A percentile compares a stretch with the other conserved stretches of the same genome.
Evolutionary conservation across 164 flowering plant species (phyloP).

Genomic region (Magnolia kwangsiensis): DNA sequence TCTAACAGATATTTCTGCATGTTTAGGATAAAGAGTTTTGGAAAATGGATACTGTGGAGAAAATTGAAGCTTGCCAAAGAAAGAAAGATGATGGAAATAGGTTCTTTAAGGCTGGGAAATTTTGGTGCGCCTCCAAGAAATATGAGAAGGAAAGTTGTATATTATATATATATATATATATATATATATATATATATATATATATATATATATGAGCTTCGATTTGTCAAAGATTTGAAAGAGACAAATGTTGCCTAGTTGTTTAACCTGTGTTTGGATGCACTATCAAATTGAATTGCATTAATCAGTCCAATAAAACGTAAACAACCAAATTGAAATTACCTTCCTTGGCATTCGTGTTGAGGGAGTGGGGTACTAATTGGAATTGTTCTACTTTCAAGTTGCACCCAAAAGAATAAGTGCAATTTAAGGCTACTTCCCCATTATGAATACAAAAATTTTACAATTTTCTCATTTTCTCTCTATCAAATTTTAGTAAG

Average conservation of each 20-base stretch:
- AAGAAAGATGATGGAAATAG: constrained; percentile 50
- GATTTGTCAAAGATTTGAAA: background rate
- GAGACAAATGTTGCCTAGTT: background rate
- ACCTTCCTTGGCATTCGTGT: background rate
- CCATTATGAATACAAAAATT: no score
- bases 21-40: constrained; percentile 43
- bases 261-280: background rate
- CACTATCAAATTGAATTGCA: background rate
- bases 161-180: background rate
- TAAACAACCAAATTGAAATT: background rate
- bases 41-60: constrained; percentile 46
- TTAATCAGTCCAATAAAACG: background rate
- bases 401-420: background rate
- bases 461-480: no score
- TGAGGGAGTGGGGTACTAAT: background rate
- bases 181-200: no score
- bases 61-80: constrained; percentile 39
- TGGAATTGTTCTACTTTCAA: background rate
- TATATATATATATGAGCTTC: background rate
- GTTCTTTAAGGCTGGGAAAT: constrained; percentile 43
- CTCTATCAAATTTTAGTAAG: no score
- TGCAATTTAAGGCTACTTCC: no score
- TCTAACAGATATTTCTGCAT: background rate
- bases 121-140: constrained; percentile 42
- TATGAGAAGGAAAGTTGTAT: constrained; percentile 37